Evolutionary conservation across 2,329 filamentous ascomycete species (phyloP).

Genomic region (Trichoderma sp.): DNA sequence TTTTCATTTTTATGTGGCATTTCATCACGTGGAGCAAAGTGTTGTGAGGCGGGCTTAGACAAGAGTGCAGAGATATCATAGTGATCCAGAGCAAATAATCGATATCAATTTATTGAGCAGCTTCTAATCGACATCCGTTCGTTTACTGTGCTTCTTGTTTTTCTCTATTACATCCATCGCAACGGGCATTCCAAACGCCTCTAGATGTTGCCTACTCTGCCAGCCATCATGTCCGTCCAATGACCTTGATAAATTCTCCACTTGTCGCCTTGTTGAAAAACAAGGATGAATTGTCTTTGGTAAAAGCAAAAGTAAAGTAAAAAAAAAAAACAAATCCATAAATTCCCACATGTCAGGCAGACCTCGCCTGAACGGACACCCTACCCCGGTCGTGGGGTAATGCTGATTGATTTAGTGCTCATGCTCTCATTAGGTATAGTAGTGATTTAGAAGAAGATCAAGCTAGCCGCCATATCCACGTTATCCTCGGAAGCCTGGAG

Average conservation of each 20-base stretch:
- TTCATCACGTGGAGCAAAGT: not conserved
- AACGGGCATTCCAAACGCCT: constrained; percentile 8
- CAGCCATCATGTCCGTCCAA: not conserved
- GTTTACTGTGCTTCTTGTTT: not conserved
- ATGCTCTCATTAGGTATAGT: constrained; percentile 5
- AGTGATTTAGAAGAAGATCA: constrained; percentile 58
- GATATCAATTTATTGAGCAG: not conserved
- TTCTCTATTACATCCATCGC: constrained; percentile 1
- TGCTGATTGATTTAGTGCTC: constrained; percentile 6
- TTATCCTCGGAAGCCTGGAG: constrained; percentile 81
- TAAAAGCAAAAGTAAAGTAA: not conserved
- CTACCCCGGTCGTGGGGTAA: not conserved
- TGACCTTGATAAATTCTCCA: not conserved
- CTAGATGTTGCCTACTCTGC: not conserved
- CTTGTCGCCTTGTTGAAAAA: not conserved
- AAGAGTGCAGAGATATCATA: not conserved
- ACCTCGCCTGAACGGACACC: not conserved
- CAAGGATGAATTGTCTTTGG: not conserved
- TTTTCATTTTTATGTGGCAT: not conserved
- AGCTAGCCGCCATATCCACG: constrained; percentile 79
- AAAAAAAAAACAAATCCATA: not conserved
- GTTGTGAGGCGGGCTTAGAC: not conserved
- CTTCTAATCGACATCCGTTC: not conserved
- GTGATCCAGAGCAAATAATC: not conserved
- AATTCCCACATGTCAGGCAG: not conserved